phyloP scores from a whole-genome alignment of 371 early-diverging fungal species.

The Smittium culicis region DNA sequence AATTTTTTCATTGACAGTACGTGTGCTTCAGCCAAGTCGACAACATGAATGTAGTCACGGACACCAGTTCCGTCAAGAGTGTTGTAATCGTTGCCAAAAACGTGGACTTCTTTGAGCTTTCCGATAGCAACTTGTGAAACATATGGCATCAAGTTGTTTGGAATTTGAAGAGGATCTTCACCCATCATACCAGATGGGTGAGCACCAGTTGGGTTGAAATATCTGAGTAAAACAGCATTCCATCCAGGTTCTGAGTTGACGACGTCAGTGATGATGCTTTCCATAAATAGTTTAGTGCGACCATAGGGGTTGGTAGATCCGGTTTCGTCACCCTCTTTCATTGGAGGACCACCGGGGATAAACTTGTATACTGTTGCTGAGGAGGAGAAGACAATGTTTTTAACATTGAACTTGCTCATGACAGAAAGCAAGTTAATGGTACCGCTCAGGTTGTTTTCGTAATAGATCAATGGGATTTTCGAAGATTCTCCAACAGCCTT shows the following conservation, averaged over 20 bases:
- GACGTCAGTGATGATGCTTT: conserved; percentile 60
- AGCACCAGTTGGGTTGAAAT: conserved; percentile 84
- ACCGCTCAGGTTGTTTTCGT: conserved; percentile 71
- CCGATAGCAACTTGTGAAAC: conserved; percentile 68
- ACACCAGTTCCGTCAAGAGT: conserved; percentile 77
- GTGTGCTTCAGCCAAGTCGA: conserved; percentile 76
- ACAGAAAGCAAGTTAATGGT: conserved; percentile 54
- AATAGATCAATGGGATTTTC: conserved; percentile 66
- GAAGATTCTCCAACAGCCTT: conserved; percentile 78
- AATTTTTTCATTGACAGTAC: conserved; percentile 52
- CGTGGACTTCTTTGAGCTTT: conserved; percentile 49
- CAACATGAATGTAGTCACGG: conserved; percentile 80
- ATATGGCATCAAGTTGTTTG: conserved; percentile 81
- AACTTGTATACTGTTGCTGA: conserved; percentile 78
- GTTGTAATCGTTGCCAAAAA: conserved; percentile 74
- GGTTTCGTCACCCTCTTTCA: conserved; percentile 28
- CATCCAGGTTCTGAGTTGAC: conserved; percentile 38
- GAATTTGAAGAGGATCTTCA: conserved; percentile 65
- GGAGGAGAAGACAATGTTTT: conserved; percentile 70
- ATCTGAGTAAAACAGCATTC: conserved; percentile 62
- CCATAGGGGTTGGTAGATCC: conserved; percentile 70
- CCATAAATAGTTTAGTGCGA: conserved; percentile 69
- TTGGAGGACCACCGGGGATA: conserved; percentile 37
- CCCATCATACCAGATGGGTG: conserved; percentile 76
- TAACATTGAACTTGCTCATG: conserved; percentile 47